Evolutionary conservation across 2,329 filamentous ascomycete genomes (phyloP), one percentile per base, ranked within the genome.

Genomic region (Leptographium radiaticola): DNA sequence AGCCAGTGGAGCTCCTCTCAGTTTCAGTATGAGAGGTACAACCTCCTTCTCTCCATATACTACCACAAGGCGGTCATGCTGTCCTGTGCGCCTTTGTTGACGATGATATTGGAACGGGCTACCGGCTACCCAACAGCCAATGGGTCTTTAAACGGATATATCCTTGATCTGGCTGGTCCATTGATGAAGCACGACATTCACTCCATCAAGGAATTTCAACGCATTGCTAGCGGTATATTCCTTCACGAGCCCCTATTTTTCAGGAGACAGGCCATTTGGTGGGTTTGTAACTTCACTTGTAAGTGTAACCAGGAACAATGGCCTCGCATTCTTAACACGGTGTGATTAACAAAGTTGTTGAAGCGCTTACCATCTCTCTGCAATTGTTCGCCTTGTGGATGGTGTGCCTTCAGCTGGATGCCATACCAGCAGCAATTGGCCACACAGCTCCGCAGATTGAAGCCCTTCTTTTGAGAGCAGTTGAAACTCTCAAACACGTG

Each of bases 221-320:
- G 30, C 1, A 36, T 64, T 1, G 55, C 62, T 8, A 44, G 58
- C 2, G 45, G 54, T 10, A 55, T 64, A 4, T 33, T 63, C 2
- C 53, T 49, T 2, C 49, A 60, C n/a, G 45, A 58, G 5, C 58
- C 55, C 7, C 34, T 47, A 2, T 66, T 65, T 45, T 51, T 64
- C 30, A 59, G 57, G 38, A 30, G 54, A 15, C 65, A 65, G 47
- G 62, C 62, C 1, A 55, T 61, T 15, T 66, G 64, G 64, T 66
- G 64, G 64, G 58, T 60, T n/a, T 64, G 62, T 51, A 66, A 66
- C 50, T 66, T 64, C 44, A 61, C 59, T 53, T 58, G 64, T 65
- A 58, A 49, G 63, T 59, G 16, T 25, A 25, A 25, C 3, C 25
- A 25, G 5, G 25, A 25, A 25, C 25, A 25, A 25, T 25, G 25